Evolutionary conservation across 306 rosid species (phyloP), one percentile per base, ranked within the genome.

Genomic region (Prunus padus): DNA sequence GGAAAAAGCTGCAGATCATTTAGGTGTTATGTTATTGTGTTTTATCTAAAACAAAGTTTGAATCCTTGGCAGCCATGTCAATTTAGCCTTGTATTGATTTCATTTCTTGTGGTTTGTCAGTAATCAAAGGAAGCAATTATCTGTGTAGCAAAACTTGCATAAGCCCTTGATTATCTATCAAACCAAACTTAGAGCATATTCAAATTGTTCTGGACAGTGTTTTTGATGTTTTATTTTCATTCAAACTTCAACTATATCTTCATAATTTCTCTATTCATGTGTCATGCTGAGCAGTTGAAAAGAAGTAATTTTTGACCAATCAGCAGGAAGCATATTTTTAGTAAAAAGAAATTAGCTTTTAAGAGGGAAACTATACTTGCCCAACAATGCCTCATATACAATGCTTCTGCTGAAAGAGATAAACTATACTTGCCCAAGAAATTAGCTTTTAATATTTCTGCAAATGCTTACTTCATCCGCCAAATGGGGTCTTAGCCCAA

Each of bases 241-340:
- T 42, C 76, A 56, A 23, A 14, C 76, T 40, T 72, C 67, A 72
- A 40, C 22, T 7, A 16, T 50, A 20, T 31, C 64, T 37, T 72
- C 51, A 15, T 33, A 0, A 20, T 40, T 56, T 56, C 9, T 40
- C 11, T 42, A n/a, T 33, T 71, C 74, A 30, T 14, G 14, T 47
- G 23, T 70, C 63, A 51, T 22, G 42, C 42, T 61, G 40, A 61
- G 40, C 65, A 26, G 65, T 61, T 25, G 13, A 26, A 61, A 57
- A 57, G 18, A 23, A 23, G 23, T 11, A 23, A 23, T 3, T 20
- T 31, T 33, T 51, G 9, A 9, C 42, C 42, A 37, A 37, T 37
- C 42, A 26, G 47, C 14, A n/a, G 37, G 63, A 52, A 20, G 25
- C 61, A 33, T 31, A 33, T 13, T 70, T 33, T 30, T 33, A 59